Percentiles rank a stretch among this genome's conserved stretches.
phyloP scores from a whole-genome alignment of 306 rosid species.

The Cicer chorassanicum region DNA sequence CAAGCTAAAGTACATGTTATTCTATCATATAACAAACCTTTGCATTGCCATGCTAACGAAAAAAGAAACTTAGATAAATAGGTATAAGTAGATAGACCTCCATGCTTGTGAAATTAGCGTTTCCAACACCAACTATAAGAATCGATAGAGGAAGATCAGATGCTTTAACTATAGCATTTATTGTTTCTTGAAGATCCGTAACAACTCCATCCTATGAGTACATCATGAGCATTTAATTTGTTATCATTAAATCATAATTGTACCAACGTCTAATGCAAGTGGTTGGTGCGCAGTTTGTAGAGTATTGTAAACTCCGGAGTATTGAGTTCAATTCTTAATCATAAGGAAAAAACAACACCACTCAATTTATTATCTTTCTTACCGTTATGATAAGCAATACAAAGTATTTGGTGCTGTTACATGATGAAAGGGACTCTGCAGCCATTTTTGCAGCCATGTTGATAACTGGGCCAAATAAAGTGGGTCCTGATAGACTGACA shows the following conservation, averaged over 20 bases:
- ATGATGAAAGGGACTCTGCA: conserved; percentile 55
- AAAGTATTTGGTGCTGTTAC: conserved; percentile 54
- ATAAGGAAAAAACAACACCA: conserved; percentile 10
- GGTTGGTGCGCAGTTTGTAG: too few species aligned
- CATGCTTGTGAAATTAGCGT: conserved; percentile 79
- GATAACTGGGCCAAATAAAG: conserved; percentile 83
- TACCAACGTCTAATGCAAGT: neutral
- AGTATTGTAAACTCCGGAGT: too few species aligned
- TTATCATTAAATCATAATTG: neutral
- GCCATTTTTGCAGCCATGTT: conserved; percentile 77
- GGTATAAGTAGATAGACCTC: conserved; percentile 48
- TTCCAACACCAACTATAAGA: conserved; percentile 89
- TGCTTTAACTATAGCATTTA: conserved; percentile 74
- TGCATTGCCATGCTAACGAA: conserved; percentile 4
- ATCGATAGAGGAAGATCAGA: conserved; percentile 87
- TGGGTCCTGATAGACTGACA: conserved; percentile 76
- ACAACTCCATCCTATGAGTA: conserved; percentile 78
- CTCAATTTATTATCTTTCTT: conserved; percentile 16
- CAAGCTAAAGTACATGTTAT: conserved; percentile 30
- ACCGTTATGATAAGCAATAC: conserved; percentile 87
- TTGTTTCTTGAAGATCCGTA: conserved; percentile 88
- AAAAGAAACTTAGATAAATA: neutral
- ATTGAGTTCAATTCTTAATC: too few species aligned
- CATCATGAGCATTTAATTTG: neutral
- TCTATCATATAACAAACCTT: neutral